phyloP scores from a whole-genome alignment of 2,329 filamentous ascomycete genomes.

The Penicillium capsulatum region DNA sequence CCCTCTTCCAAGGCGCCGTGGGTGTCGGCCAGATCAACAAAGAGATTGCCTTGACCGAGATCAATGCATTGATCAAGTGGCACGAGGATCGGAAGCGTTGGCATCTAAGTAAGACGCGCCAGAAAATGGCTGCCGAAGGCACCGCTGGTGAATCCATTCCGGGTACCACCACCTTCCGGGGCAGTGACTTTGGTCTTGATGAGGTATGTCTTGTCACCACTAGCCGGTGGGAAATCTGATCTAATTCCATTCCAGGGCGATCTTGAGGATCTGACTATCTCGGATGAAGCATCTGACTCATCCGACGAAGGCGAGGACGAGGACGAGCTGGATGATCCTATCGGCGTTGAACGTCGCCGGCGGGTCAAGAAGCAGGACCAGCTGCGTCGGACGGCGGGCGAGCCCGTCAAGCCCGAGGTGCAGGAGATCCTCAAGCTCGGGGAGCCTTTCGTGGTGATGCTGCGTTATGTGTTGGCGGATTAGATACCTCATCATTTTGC shows the following conservation, averaged over 20 bases:
- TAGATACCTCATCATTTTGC: conserved; percentile 36
- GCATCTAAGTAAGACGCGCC: conserved; percentile 95
- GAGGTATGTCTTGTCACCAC: conserved; percentile 49
- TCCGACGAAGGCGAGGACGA: conserved; percentile 64
- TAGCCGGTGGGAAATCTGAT: neutral
- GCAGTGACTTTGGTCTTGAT: conserved; percentile 85
- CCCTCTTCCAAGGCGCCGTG: conserved; percentile 76
- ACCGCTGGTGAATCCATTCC: conserved; percentile 49
- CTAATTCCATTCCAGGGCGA: conserved; percentile 52
- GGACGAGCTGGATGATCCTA: conserved; percentile 73
- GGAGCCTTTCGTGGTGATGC: conserved; percentile 75
- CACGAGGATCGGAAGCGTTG: conserved; percentile 94
- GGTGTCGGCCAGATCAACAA: conserved; percentile 66
- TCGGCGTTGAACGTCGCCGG: conserved; percentile 76
- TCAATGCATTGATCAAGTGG: conserved; percentile 84
- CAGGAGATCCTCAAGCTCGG: conserved; percentile 73
- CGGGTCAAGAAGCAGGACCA: conserved; percentile 74
- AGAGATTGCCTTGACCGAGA: conserved; percentile 68
- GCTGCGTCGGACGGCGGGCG: conserved; percentile 73
- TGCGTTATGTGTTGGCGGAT: conserved; percentile 74
- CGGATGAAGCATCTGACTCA: conserved; percentile 64
- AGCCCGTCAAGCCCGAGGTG: conserved; percentile 77
- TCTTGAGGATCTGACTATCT: conserved; percentile 78
- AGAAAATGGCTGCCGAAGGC: conserved; percentile 95
- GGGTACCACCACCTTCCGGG: conserved; percentile 60